Conservation (phyloP, 2,329 filamentous ascomycete species). For the Sarocladiaceae sp. region DNA sequence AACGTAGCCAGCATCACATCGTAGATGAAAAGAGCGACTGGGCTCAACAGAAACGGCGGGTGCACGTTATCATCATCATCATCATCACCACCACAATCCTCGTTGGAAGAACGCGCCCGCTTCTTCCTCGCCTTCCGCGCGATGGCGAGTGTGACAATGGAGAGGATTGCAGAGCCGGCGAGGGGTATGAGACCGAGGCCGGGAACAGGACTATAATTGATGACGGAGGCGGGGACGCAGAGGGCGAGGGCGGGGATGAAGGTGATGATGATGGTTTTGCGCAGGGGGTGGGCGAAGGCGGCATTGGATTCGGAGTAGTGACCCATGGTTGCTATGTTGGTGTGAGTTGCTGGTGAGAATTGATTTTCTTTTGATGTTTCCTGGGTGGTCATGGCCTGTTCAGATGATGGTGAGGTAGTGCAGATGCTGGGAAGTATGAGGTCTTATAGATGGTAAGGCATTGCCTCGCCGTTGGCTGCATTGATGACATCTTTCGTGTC, state of each 20-base stretch:
- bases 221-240: constrained; percentile 30
- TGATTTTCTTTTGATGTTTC: background rate
- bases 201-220: constrained; percentile 27
- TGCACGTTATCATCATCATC: constrained; percentile 18
- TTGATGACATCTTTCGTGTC: too few relatives aligned
- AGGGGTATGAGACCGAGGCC: constrained; percentile 34
- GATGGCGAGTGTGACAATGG: constrained; percentile 17
- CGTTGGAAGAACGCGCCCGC: constrained; percentile 11
- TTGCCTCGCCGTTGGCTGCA: too few relatives aligned
- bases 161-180: constrained; percentile 26
- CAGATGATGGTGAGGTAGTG: background rate
- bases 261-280: constrained; percentile 26
- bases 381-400: background rate
- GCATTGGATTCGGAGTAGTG: constrained; percentile 10
- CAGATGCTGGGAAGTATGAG: background rate
- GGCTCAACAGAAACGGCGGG: background rate
- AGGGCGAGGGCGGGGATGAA: constrained; percentile 34
- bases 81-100: constrained; percentile 8
- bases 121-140: background rate
- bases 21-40: constrained; percentile 20
- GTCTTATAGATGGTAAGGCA: too few relatives aligned
- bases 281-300: constrained; percentile 20
- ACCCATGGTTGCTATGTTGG: constrained; percentile 1
- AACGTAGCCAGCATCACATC: constrained; percentile 30
- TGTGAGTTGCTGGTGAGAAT: background rate